Conservation (phyloP, 208 protist genomes). For the Angomonas deanei region DNA sequence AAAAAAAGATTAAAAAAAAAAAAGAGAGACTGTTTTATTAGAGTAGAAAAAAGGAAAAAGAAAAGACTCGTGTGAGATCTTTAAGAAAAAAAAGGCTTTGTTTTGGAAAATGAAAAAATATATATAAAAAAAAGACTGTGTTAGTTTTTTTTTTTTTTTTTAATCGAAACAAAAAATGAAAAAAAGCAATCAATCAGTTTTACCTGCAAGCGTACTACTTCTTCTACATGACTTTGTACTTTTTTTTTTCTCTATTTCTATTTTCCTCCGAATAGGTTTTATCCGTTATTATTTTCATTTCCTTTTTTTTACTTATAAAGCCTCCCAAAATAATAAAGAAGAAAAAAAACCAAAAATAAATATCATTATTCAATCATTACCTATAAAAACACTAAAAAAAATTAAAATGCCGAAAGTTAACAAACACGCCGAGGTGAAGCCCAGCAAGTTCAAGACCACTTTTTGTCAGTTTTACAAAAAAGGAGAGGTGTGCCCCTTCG, state of each 20-base stretch:
- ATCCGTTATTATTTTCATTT: neutral
- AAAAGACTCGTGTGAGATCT: too few relatives aligned
- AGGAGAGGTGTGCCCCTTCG: constrained; percentile 60
- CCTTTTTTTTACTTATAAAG: neutral
- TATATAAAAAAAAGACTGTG: too few relatives aligned
- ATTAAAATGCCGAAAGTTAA: constrained; percentile 26
- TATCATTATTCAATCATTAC: neutral
- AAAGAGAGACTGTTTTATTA: too few relatives aligned
- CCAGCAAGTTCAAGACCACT: constrained; percentile 83
- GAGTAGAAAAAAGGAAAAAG: too few relatives aligned
- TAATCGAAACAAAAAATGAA: too few relatives aligned
- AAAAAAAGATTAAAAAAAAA: too few relatives aligned
- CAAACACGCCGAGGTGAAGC: constrained; percentile 79
- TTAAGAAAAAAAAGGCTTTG: too few relatives aligned
- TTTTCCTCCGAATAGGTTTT: neutral
- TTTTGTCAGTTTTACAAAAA: constrained; percentile 66
- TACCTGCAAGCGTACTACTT: too few relatives aligned
- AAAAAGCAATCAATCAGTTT: too few relatives aligned
- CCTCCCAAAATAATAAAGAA: neutral
- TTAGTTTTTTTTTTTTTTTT: too few relatives aligned
- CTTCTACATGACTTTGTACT: too few relatives aligned
- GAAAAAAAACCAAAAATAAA: neutral
- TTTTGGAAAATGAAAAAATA: too few relatives aligned
- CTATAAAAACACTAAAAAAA: constrained; percentile 1
- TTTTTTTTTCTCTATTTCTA: neutral